Base-by-base conservation (phyloP, 768 basidiomycete species). In the Podaxis rugospora region DNA sequence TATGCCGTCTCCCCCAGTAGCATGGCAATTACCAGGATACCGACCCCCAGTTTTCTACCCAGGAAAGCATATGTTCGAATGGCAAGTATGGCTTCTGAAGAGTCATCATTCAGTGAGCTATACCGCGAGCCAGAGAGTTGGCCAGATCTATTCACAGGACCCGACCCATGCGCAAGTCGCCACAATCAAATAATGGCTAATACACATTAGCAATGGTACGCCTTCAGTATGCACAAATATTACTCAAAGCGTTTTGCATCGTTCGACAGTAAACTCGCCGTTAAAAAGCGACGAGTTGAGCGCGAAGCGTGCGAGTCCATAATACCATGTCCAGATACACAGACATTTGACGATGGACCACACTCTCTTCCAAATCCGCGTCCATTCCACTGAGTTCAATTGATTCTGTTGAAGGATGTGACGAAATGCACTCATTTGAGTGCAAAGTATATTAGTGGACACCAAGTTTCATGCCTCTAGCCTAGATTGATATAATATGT, bases 61-160 rank as follows among this genome's bases (percentile, higher is more conserved):
- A 65, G 51, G 55, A 65, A 65, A 7, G 64, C 64, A 55, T 65
- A 65, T 18, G 64, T 65, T 16, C 64, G 42, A 21, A 65, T 59
- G 5, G 64, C 64, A 6, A 63, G 55, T 28, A 65, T 63, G 27
- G 64, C 62, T 62, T 65, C 64, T 65, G 18, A 32, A 32, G 32
- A 32, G 32, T 32, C 7, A 44, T 44, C 42, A n/a, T 44, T n/a
- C 10, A n/a, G 16, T 44, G 42, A 44, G 42, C 21, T 18, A 16
- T 18, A 7, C 42, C 42, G 42, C 42, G 16, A n/a, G 42, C 14
- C n/a, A 7, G n/a, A n/a, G 6, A 44, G n/a, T 6, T 16, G 7
- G 18, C 6, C 3, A 44, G 14, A 16, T 16, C 5, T 23, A 51
- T 55, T 7, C 32, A 63, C 62, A 59, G 32, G 64, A 65, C n/a